Percentiles rank a stretch among this genome's conserved stretches.
phyloP scores from a whole-genome alignment of 2,329 filamentous ascomycete genomes.

The Zalaria sp. region DNA sequence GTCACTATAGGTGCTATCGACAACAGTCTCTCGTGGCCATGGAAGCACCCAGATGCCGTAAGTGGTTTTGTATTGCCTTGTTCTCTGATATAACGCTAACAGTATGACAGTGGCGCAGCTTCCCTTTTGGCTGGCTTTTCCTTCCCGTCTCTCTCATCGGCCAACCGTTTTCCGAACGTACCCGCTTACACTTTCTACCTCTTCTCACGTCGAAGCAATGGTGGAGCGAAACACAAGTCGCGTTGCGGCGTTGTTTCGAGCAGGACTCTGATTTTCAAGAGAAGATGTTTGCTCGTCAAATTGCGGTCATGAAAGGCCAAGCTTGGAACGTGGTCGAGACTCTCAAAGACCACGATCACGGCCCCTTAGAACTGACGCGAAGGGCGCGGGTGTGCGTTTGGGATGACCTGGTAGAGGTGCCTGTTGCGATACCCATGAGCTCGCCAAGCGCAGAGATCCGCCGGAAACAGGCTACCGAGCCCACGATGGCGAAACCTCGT shows the following conservation, averaged over 20 bases:
- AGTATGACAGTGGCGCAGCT: conserved; percentile 50
- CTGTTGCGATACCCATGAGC: conserved; percentile 81
- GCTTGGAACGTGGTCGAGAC: conserved; percentile 99
- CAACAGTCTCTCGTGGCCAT: conserved; percentile 96
- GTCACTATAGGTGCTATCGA: conserved; percentile 78
- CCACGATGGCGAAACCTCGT: conserved; percentile 8
- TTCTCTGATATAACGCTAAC: conserved; percentile 20
- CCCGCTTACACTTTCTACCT: conserved; percentile 88
- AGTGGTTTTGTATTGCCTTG: conserved; percentile 30
- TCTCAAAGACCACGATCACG: conserved; percentile 81
- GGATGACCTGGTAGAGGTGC: conserved; percentile 95
- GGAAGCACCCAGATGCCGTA: conserved; percentile 92
- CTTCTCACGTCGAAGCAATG: conserved; percentile 86
- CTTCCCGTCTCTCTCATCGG: conserved; percentile 92
- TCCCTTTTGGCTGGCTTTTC: conserved; percentile 97
- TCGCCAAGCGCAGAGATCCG: conserved; percentile 74
- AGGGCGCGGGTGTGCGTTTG: conserved; percentile 88
- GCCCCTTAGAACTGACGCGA: conserved; percentile 81
- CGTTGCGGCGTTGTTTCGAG: conserved; percentile 74
- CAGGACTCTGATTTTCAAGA: conserved; percentile 95
- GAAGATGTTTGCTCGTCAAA: conserved; percentile 96
- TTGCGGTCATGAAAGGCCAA: conserved; percentile 98
- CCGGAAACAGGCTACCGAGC: conserved; percentile 27
- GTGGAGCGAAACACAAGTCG: conserved; percentile 90
- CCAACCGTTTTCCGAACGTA: conserved; percentile 87